Percentiles rank a stretch among this genome's conserved stretches.
phyloP scores from a whole-genome alignment of 176 grass and related monocot species.

The Oryza meyeriana region DNA sequence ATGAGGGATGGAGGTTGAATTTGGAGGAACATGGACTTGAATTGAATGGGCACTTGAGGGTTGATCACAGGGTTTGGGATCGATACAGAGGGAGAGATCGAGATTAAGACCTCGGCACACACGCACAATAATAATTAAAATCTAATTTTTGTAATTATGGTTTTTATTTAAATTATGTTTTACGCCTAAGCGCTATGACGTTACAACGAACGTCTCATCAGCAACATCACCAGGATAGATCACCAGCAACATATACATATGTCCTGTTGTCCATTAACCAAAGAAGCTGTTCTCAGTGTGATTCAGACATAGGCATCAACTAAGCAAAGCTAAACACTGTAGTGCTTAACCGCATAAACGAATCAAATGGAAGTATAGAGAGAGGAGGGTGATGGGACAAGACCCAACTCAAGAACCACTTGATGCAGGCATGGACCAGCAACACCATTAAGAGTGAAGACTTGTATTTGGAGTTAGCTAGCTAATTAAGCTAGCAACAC shows the following conservation, averaged over 20 bases:
- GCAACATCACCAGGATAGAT: background rate
- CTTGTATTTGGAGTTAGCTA: background rate
- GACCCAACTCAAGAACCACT: background rate
- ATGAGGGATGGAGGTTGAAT: no score
- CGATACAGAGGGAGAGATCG: no score
- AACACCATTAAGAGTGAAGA: background rate
- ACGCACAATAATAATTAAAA: no score
- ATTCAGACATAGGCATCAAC: background rate
- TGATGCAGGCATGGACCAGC: slow-evolving; percentile 3
- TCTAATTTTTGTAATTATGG: no score
- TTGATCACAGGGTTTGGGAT: no score
- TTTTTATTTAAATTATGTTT: no score
- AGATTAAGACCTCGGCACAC: no score
- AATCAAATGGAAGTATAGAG: background rate
- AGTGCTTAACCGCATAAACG: background rate
- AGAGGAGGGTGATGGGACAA: background rate
- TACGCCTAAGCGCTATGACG: no score
- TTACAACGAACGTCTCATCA: no score
- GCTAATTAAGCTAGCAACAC: background rate
- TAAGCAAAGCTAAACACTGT: background rate
- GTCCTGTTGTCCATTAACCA: background rate
- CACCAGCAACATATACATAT: background rate
- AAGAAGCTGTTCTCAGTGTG: background rate
- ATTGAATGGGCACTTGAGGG: no score
- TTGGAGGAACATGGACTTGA: no score